Evolutionary conservation across 2,329 filamentous ascomycete genomes (phyloP), one percentile per base, ranked within the genome.

Genomic region (Cercospora citrullina): DNA sequence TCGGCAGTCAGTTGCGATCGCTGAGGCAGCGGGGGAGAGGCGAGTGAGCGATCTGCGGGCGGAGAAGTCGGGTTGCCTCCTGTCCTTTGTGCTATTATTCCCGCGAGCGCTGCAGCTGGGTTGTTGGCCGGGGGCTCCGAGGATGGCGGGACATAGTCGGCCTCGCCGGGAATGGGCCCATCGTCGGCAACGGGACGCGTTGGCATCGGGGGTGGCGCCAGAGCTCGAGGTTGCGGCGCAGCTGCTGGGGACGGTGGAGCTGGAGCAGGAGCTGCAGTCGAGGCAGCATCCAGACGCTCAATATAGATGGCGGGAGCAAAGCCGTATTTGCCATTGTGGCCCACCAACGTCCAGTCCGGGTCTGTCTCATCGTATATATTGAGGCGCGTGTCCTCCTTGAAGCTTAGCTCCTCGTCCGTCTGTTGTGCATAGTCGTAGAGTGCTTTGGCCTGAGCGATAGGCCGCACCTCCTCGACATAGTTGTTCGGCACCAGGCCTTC

Each of bases 231-330:
- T 67, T 74, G 62, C 21, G 87, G 83, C 59, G 80, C 75, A 59
- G 84, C 82, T 26, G 83, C 76, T 28, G 78, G 79, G 45, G 62
- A 28, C 18, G 57, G 31, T 45, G 68, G 63, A 45, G 76, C 65
- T 67, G 74, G 60, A 55, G 72, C 69, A 68, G 64, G 73, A 21
- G 87, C 83, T 60, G 79, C 75, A 59, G 84, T 82, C 26, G 53
- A 58, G 21, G 83, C 77, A 30, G 78, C 79, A 48, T 86, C 84
- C 58, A 84, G 80, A 62, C 92, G 80, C 73, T 98, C 93, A 72
- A 98, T 97, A 79, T 99, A 99, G 80, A 98, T 99, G 68, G 94
- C 88, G 3, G 95, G 95, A 64, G 92, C 95, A 80, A 99, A 99
- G 60, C 95, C 95, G 82, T 89, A 99, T 72, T 97, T 93, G 63